Evolutionary conservation across 305 asterid genomes (phyloP).

Genomic region (Solanum hybrid): DNA sequence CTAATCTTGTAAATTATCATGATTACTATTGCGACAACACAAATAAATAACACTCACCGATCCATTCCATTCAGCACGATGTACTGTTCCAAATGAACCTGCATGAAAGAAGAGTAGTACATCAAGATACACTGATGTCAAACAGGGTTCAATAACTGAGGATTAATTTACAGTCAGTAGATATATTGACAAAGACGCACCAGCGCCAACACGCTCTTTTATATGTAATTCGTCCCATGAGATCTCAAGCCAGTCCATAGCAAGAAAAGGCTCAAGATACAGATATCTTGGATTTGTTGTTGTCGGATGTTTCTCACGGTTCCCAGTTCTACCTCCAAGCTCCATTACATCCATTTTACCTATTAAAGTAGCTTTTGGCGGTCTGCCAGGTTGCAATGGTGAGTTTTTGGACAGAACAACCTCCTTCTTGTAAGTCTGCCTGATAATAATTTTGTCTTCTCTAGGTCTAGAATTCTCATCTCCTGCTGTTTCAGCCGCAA

Average conservation of each 20-base stretch:
- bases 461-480: slow-evolving; percentile 29
- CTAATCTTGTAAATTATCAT: not conserved
- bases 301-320: slow-evolving; percentile 25
- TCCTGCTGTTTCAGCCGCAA: slow-evolving; percentile 21
- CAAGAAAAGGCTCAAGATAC: slow-evolving; percentile 81
- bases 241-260: slow-evolving; percentile 97
- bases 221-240: slow-evolving; percentile 87
- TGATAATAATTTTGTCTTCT: slow-evolving; percentile 34
- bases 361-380: slow-evolving; percentile 28
- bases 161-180: slow-evolving; percentile 15
- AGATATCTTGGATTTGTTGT: slow-evolving; percentile 56
- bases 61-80: slow-evolving; percentile 99
- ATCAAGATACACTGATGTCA: slow-evolving; percentile 1
- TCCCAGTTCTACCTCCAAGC: slow-evolving; percentile 25
- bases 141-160: not conserved
- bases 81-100: slow-evolving; percentile 99
- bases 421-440: slow-evolving; percentile 44
- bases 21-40: not conserved
- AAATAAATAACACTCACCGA: slow-evolving; percentile 46
- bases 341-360: slow-evolving; percentile 30
- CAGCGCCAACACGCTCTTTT: slow-evolving; percentile 93
- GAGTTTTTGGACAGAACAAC: slow-evolving; percentile 39
- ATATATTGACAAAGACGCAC: slow-evolving; percentile 11
- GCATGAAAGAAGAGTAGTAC: slow-evolving; percentile 6
- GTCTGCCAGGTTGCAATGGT: slow-evolving; percentile 34